Evolutionary conservation across 2,329 filamentous ascomycete genomes (phyloP).

Genomic region (Zymoseptoria brevis): DNA sequence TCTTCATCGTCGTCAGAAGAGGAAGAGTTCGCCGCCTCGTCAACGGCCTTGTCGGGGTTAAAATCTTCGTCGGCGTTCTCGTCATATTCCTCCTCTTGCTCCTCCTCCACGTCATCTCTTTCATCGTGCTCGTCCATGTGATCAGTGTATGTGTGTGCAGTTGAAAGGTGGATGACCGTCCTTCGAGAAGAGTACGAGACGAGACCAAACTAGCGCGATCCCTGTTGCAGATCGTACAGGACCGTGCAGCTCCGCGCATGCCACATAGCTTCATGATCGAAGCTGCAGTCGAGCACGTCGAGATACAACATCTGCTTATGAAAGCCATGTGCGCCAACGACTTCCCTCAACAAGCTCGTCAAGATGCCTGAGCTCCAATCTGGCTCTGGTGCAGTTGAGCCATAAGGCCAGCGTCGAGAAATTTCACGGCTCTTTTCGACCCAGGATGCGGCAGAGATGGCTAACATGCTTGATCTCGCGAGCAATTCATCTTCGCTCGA

Average conservation of each 20-base stretch:
- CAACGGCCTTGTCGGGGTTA: constrained; percentile 29
- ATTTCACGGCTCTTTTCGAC: too few relatives aligned
- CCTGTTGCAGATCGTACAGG: not conserved
- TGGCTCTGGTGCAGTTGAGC: too few relatives aligned
- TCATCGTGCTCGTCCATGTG: constrained; percentile 9
- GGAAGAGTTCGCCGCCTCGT: constrained; percentile 25
- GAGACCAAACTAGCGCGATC: not conserved
- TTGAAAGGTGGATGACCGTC: not conserved
- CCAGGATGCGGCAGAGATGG: too few relatives aligned
- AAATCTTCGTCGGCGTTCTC: constrained; percentile 40
- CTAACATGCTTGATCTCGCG: too few relatives aligned
- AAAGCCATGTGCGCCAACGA: too few relatives aligned
- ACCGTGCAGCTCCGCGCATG: not conserved
- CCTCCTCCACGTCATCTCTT: constrained; percentile 1
- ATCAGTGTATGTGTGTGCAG: constrained; percentile 6
- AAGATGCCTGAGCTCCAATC: too few relatives aligned
- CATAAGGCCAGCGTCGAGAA: too few relatives aligned
- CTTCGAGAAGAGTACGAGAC: not conserved
- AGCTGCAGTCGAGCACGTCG: too few relatives aligned
- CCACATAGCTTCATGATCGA: not conserved
- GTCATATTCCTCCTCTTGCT: constrained; percentile 32
- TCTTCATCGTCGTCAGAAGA: constrained; percentile 30
- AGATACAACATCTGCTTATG: too few relatives aligned
- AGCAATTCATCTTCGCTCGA: too few relatives aligned
- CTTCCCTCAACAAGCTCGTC: too few relatives aligned